Conservation (phyloP, 1,284 basidiomycete species). For the Coriolopsis trogii region DNA sequence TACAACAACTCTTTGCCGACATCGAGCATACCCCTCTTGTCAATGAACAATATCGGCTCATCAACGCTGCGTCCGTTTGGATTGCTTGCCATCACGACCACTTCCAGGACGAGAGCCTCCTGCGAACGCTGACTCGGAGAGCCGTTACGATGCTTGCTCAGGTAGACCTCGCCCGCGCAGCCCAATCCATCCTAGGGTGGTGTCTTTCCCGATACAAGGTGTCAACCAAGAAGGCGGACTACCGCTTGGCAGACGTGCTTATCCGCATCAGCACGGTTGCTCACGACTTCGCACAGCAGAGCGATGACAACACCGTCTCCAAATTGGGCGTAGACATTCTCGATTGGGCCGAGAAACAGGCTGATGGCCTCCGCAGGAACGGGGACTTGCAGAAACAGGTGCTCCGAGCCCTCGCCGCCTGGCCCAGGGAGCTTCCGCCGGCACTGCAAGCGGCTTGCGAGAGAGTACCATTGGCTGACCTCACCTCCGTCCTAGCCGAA, state of each 20-base stretch:
- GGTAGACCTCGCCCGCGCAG: constrained; percentile 66
- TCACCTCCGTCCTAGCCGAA: constrained; percentile 60
- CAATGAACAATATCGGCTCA: constrained; percentile 82
- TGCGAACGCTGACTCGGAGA: constrained; percentile 72
- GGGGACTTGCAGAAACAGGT: constrained; percentile 47
- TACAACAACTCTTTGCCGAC: constrained; percentile 73
- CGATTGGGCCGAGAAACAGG: constrained; percentile 66
- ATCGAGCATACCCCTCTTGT: constrained; percentile 76
- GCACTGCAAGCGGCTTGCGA: constrained; percentile 47
- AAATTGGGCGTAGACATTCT: constrained; percentile 51
- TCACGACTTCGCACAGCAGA: constrained; percentile 49
- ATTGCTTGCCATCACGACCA: constrained; percentile 59
- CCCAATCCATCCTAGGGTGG: constrained; percentile 81
- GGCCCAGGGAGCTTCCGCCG: constrained; percentile 64
- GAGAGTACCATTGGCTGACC: constrained; percentile 45
- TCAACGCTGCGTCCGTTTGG: constrained; percentile 78
- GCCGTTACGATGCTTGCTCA: constrained; percentile 68
- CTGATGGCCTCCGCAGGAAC: constrained; percentile 44
- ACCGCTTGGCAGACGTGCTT: constrained; percentile 64
- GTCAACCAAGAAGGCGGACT: constrained; percentile 42
- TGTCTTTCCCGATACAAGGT: constrained; percentile 54
- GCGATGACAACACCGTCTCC: constrained; percentile 32
- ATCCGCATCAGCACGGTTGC: constrained; percentile 64
- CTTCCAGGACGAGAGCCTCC: constrained; percentile 60
- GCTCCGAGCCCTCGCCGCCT: constrained; percentile 63